Percentiles rank a stretch among this genome's conserved stretches.
phyloP scores from a whole-genome alignment of 805 yeast genomes.

The Crinitomyces ghanaensis region DNA sequence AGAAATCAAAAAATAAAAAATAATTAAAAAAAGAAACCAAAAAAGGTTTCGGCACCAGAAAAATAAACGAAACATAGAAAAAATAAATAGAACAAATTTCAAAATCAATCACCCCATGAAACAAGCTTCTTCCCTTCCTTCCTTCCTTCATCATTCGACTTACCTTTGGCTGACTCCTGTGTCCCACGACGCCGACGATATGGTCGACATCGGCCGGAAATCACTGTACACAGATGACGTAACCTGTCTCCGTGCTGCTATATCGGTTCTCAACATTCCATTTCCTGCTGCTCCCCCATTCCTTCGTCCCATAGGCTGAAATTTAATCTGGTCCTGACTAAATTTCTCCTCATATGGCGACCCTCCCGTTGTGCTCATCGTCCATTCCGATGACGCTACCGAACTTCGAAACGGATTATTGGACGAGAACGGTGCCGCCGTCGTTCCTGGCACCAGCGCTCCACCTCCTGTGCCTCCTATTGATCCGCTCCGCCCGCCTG shows the following conservation, averaged over 20 bases:
- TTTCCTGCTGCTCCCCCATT: not conserved
- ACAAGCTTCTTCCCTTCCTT: too few species aligned
- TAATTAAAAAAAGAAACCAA: too few species aligned
- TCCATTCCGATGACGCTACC: slow-evolving; percentile 10
- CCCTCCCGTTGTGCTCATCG: slow-evolving; percentile 5
- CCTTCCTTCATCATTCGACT: too few species aligned
- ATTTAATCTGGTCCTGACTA: not conserved
- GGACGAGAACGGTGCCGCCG: slow-evolving; percentile 15
- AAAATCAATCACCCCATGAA: too few species aligned
- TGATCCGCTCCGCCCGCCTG: too few species aligned
- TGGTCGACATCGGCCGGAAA: not conserved
- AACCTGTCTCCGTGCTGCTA: not conserved
- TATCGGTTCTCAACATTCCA: not conserved
- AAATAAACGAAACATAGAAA: too few species aligned
- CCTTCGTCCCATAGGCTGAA: not conserved
- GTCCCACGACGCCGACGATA: not conserved
- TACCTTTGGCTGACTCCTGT: too few species aligned
- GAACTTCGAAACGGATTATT: slow-evolving; percentile 18
- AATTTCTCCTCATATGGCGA: slow-evolving; percentile 19
- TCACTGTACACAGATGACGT: not conserved
- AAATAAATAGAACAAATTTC: too few species aligned
- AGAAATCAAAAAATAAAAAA: too few species aligned
- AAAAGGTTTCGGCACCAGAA: too few species aligned
- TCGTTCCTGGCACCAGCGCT: slow-evolving; percentile 5
- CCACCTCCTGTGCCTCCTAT: too few species aligned